Conservation (phyloP, 164 flowering plant species). For the Akebia trifoliata region DNA sequence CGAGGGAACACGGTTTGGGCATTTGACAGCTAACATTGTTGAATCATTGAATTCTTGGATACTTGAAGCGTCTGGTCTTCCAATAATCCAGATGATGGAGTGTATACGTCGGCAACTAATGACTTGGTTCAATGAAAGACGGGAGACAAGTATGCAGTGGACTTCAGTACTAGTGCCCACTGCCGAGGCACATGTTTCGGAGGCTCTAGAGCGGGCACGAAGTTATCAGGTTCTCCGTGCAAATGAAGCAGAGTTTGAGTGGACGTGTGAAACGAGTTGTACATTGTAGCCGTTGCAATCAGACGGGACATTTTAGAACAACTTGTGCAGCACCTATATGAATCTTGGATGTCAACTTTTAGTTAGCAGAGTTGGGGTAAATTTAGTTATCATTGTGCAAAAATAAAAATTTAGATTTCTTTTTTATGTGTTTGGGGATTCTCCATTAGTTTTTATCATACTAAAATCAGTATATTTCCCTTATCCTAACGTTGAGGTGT, state of each 20-base stretch:
- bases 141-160: constrained; percentile 49
- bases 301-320: background rate
- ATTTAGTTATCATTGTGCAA: too few species aligned
- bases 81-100: constrained; percentile 55
- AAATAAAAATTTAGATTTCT: too few species aligned
- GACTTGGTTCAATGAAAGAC: constrained; percentile 52
- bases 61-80: constrained; percentile 47
- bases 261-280: background rate
- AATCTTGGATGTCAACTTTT: background rate
- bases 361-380: too few species aligned
- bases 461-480: too few species aligned
- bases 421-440: too few species aligned
- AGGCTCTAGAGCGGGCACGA: constrained; percentile 41
- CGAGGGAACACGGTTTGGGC: constrained; percentile 48
- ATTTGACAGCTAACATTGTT: constrained; percentile 40
- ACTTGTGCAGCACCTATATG: background rate
- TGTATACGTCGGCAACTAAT: constrained; percentile 40
- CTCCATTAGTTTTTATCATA: too few species aligned
- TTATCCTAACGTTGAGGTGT: too few species aligned
- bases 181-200: constrained; percentile 41
- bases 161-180: constrained; percentile 45
- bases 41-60: constrained; percentile 45
- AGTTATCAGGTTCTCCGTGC: constrained; percentile 42
- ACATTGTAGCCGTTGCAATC: background rate
- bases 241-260: constrained; percentile 50